Percentiles rank a stretch among this genome's conserved stretches.
Conservation (phyloP, 768 basidiomycete species). For the Panaeolus cyanescens region DNA sequence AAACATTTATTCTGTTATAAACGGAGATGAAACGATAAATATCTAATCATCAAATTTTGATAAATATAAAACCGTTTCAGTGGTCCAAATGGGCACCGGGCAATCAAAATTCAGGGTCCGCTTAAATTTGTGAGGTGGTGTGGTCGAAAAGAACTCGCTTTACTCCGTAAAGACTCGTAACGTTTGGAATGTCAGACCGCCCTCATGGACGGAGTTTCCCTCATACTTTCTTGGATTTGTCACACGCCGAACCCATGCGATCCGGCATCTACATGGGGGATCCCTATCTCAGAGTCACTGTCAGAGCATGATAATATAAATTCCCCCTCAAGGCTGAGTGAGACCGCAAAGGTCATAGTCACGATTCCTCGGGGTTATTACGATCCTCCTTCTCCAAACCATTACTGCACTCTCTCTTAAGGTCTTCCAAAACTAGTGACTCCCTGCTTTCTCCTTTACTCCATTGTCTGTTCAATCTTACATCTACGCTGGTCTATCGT, state of each 20-base stretch:
- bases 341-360: not conserved
- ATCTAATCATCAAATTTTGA: too few relatives aligned
- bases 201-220: not conserved
- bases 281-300: not conserved
- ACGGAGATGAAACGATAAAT: too few relatives aligned
- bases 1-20: too few relatives aligned
- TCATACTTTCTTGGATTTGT: not conserved
- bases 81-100: too few relatives aligned
- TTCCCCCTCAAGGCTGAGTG: not conserved
- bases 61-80: too few relatives aligned
- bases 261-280: not conserved
- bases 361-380: not conserved
- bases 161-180: too few relatives aligned
- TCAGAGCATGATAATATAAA: not conserved
- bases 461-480: constrained; percentile 5
- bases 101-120: too few relatives aligned
- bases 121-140: too few relatives aligned
- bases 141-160: too few relatives aligned
- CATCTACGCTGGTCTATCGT: not conserved
- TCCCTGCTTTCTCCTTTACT: not conserved
- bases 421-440: not conserved
- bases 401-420: not conserved
- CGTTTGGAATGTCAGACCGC: not conserved
- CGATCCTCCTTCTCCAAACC: not conserved
- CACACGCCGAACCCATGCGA: not conserved